Evolutionary conservation across 805 yeast genomes (phyloP).

Genomic region (Candida adriatica): DNA sequence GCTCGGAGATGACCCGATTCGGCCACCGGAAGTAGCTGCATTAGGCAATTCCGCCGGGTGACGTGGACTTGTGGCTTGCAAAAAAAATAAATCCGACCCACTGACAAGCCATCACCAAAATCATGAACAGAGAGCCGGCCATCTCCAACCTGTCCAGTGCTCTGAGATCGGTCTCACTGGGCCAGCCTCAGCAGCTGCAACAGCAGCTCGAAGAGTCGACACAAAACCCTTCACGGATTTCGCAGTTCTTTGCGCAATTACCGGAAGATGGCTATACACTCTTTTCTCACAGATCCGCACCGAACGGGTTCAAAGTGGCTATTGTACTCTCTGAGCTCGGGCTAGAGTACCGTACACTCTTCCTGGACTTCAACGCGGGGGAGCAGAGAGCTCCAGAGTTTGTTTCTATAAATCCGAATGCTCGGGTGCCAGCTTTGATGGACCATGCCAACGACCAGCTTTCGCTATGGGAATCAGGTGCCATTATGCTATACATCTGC

Average conservation of each 20-base stretch:
- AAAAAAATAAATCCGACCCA: too few species aligned
- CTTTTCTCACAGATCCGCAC: constrained; percentile 82
- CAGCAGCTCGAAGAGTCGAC: constrained; percentile 13
- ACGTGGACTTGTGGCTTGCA: too few species aligned
- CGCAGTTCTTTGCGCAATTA: constrained; percentile 65
- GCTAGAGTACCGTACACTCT: constrained; percentile 70
- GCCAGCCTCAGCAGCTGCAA: constrained; percentile 4
- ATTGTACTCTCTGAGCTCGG: constrained; percentile 81
- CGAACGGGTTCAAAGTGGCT: constrained; percentile 94
- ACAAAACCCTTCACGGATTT: constrained; percentile 50
- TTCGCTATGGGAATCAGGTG: constrained; percentile 93
- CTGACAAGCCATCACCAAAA: neutral
- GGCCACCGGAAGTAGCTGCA: too few species aligned
- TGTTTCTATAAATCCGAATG: constrained; percentile 91
- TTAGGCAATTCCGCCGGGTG: too few species aligned
- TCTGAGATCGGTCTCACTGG: constrained; percentile 18
- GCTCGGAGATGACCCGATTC: constrained; percentile 4
- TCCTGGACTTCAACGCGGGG: constrained; percentile 79
- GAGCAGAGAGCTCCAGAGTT: constrained; percentile 94
- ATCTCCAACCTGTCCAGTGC: constrained; percentile 37
- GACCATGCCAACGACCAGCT: constrained; percentile 80
- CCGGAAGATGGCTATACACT: constrained; percentile 81
- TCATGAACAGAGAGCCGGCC: constrained; percentile 17
- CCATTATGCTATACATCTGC: constrained; percentile 78
- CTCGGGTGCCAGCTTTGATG: constrained; percentile 89